A percentile compares a stretch with the other conserved stretches of the same genome.
These are phyloP conservation scores for Fonsecaea pugnacius DNA, from an alignment of 2,329 filamentous ascomycete species.

Conservation along the genomic window DNA sequence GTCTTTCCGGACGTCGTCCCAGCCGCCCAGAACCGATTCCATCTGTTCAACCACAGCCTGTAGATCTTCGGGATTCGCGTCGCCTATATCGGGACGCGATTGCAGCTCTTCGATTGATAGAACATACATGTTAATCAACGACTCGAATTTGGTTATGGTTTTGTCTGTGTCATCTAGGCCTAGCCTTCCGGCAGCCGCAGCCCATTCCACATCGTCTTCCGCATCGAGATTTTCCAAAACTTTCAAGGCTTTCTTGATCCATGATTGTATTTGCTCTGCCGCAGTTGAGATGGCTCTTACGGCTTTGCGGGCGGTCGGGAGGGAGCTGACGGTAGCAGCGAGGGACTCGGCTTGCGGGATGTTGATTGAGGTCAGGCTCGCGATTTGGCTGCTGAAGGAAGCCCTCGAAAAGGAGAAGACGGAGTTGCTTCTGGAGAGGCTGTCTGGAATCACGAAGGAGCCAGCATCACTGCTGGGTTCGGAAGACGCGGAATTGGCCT, in stretches of 20 bases:
- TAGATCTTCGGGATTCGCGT: conserved; percentile 72
- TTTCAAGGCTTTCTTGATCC: conserved; percentile 90
- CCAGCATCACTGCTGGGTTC: conserved; percentile 40
- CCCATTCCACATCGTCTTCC: conserved; percentile 98
- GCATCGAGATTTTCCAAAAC: conserved; percentile 88
- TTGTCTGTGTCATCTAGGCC: conserved; percentile 62
- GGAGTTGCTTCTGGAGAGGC: conserved; percentile 71
- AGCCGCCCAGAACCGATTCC: conserved; percentile 82
- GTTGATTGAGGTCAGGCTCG: conserved; percentile 86
- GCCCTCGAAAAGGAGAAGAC: conserved; percentile 91
- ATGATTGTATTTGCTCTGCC: conserved; percentile 88
- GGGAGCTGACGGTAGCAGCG: conserved; percentile 79
- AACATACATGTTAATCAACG: conserved; percentile 89
- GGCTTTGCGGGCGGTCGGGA: conserved; percentile 82
- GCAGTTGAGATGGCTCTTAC: conserved; percentile 81
- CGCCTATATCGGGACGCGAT: conserved; percentile 72
- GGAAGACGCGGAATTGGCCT: conserved; percentile 34
- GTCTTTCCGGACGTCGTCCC: conserved; percentile 78
- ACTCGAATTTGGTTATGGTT: conserved; percentile 82
- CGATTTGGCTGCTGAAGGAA: conserved; percentile 91
- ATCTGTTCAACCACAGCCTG: conserved; percentile 80
- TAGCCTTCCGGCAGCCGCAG: conserved; percentile 74
- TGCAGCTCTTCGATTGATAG: conserved; percentile 92
- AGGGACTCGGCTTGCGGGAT: conserved; percentile 84
- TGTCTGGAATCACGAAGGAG: conserved; percentile 51